Evolutionary conservation across 176 grass and related monocot genomes (phyloP), one percentile per base, ranked within the genome.

Genomic region (barley (Hordeum vulgare)): DNA sequence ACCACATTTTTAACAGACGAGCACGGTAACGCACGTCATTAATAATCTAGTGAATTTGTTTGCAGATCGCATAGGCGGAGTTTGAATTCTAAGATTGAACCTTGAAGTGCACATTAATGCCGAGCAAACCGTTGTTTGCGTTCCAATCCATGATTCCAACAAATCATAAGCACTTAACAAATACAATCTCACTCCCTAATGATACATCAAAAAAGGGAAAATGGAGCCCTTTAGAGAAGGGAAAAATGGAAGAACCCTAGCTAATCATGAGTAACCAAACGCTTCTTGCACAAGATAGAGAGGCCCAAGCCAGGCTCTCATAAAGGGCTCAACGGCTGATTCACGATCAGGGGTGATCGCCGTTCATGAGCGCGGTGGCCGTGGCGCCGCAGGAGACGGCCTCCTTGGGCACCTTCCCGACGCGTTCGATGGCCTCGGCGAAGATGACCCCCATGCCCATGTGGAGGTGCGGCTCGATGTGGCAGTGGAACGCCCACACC

Each of bases 401-500:
- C 65, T 92, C 89, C 68, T 57, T 92, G 61, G 91, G 94, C 71
- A 92, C 85, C 64, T 90, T 77, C 11, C 79, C 73, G 56, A 39
- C 81, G n/a, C 25, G 85, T 45, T 94, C 87, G 31, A 94, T 57
- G 15, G 83, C 92, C 77, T 97, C 94, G 54, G 91, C 91, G 76
- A 97, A 82, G 58, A 97, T 27, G 61, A 94, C 86, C 13, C 94
- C 92, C 94, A 94, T 94, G 6, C 92, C 92, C 94, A 92, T 90
- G 56, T 94, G 90, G 0, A 94, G 74, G 64, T 97, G 94, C 54
- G 94, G 92, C 63, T 97, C 94, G 77, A 94, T 94, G 81, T 97
- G 92, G 90, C 92, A 97, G 85, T 97, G 94, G 75, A 94, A 97
- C 60, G 92, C 94, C 94, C 94, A 97, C 15, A 90, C 92, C 31